Base-by-base conservation (phyloP, 2,329 filamentous ascomycete genomes). In the Aspergillus tubingensis region DNA sequence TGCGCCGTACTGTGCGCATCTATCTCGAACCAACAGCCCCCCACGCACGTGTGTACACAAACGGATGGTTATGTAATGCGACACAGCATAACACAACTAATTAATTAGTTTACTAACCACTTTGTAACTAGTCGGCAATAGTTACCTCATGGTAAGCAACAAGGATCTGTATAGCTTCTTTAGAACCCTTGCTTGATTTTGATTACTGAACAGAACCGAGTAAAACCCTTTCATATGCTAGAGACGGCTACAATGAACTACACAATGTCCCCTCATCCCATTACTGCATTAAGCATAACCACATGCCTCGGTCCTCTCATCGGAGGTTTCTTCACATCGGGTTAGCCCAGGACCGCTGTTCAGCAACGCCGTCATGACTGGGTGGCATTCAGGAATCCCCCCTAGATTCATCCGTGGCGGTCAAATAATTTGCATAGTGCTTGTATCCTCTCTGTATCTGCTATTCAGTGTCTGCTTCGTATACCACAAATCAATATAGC, bases 281-380 rank as follows among this genome's bases (percentile, higher is more conserved):
- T 36, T 36, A 36, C 32, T 36, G 32, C 32, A 36, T 36, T 39
- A 23, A 38, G 19, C 30, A 39, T 36, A 39, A 54, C 27, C 53
- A 47, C 53, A 55, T 55, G 53, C 27, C 21, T 47, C 39, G 53
- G 27, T 13, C 23, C 27, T 8, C 15, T 39, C 8, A 41, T 41
- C 51, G 21, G 21, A 17, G 51, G 25, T 41, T 43, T 47, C 53
- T 55, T 8, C 39, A 55, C 39, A 55, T 55, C 53, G 39, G 53
- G 53, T 55, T 55, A 55, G 53, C 30, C 25, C 27, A 6, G 38
- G 23, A 47, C 38, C 25, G 27, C 39, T 23, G 53, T 30, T 36
- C 10, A 30, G 25, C 15, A 49, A 30, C 21, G 23, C 44, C 44
- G 23, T 49, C 44, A 27, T 49, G 21, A 3, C 23, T 21, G 41